Evolutionary conservation across 2,329 filamentous ascomycete genomes (phyloP).

Genomic region (Epicoccum sorghinum): DNA sequence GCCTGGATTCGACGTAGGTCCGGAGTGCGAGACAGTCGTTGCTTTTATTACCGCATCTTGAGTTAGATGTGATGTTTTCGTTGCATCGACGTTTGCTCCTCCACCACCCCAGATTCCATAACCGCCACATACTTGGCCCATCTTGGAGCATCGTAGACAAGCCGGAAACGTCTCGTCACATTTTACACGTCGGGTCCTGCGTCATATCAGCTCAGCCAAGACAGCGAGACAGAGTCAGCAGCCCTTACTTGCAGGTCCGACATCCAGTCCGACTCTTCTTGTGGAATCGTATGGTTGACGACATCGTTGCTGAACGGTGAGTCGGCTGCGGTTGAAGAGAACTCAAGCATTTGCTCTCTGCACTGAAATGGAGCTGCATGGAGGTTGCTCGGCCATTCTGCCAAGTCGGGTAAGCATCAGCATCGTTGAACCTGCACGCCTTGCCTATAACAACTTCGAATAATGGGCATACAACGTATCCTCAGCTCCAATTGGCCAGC

Average conservation of each 20-base stretch:
- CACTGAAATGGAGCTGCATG: no score
- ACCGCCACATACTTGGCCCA: constrained; percentile 50
- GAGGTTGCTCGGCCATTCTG: not conserved
- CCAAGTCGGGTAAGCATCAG: constrained; percentile 9
- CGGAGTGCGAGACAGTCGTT: not conserved
- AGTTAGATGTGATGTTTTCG: not conserved
- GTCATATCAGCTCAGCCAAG: not conserved
- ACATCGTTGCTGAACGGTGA: not conserved
- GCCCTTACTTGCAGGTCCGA: constrained; percentile 35
- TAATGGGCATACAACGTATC: no score
- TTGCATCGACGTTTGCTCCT: constrained; percentile 22
- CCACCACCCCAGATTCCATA: constrained; percentile 53
- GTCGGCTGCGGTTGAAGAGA: no score
- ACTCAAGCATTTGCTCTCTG: no score
- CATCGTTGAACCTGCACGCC: not conserved
- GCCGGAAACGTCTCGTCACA: constrained; percentile 49
- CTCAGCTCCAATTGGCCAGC: no score
- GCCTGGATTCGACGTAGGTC: not conserved
- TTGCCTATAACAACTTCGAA: no score
- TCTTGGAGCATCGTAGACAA: constrained; percentile 45
- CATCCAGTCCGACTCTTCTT: constrained; percentile 19
- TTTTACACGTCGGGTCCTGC: constrained; percentile 37
- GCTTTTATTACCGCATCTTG: not conserved
- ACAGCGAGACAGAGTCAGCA: not conserved
- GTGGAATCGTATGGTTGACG: constrained; percentile 3